Conservation (phyloP, 78 protist genomes). For the Dictyostelium intermedium region DNA sequence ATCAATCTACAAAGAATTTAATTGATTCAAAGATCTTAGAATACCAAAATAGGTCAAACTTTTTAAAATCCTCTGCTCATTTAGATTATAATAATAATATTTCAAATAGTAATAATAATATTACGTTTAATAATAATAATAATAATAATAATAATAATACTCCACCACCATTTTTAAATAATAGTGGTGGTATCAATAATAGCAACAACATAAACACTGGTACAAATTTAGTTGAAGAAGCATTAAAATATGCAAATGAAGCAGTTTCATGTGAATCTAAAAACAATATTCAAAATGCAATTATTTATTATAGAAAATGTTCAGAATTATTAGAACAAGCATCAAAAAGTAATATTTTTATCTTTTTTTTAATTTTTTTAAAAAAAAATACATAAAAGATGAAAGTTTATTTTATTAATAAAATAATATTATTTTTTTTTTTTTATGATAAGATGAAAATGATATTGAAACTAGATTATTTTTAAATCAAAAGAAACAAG, state of each 20-base stretch:
- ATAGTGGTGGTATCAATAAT: background rate
- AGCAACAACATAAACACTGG: background rate
- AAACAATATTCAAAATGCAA: slow-evolving; percentile 25
- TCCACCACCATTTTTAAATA: background rate
- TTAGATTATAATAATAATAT: slow-evolving; percentile 11
- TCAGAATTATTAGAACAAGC: slow-evolving; percentile 46
- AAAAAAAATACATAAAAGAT: no score
- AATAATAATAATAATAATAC: background rate
- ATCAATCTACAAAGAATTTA: background rate
- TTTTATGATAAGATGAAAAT: slow-evolving; percentile 2
- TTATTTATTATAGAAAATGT: slow-evolving; percentile 20
- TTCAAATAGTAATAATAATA: background rate
- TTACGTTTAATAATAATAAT: background rate
- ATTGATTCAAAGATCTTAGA: slow-evolving; percentile 32
- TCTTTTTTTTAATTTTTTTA: background rate
- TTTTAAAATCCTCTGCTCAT: background rate
- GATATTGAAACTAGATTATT: slow-evolving; percentile 56
- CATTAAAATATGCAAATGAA: slow-evolving; percentile 43
- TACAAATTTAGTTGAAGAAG: slow-evolving; percentile 23
- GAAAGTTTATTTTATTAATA: no score
- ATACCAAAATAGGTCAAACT: slow-evolving; percentile 35
- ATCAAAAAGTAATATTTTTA: background rate
- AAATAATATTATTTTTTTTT: no score
- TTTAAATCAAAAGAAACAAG: slow-evolving; percentile 66
- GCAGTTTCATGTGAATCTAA: slow-evolving; percentile 39